These are phyloP conservation scores for Penicillium roqueforti DNA, from an alignment of 495 filamentous ascomycete species.

Conservation along the genomic window DNA sequence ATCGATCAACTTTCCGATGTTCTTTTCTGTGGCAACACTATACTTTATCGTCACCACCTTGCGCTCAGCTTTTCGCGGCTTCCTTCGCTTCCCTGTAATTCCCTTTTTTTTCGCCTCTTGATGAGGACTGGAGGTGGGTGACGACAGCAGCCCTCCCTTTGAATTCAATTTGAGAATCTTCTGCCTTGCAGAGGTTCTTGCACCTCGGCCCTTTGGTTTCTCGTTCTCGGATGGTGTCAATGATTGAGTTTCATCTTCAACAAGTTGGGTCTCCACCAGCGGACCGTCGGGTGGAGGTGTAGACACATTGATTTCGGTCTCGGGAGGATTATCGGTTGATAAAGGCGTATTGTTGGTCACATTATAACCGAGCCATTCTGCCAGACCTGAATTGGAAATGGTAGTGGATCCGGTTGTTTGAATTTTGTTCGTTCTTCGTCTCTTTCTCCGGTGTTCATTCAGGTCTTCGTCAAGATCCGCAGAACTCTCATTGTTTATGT, in stretches of 20 bases:
- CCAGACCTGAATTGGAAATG: conserved; percentile 10
- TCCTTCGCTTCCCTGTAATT: conserved; percentile 21
- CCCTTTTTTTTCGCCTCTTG: conserved; percentile 23
- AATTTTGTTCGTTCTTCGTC: conserved; percentile 46
- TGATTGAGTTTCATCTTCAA: neutral
- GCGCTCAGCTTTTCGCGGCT: conserved; percentile 14
- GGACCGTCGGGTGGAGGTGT: neutral
- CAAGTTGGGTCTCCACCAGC: neutral
- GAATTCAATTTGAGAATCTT: conserved; percentile 52
- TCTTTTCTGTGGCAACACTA: conserved; percentile 16
- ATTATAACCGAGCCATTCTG: conserved; percentile 22
- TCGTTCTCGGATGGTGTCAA: neutral
- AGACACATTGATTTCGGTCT: neutral
- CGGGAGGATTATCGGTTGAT: neutral
- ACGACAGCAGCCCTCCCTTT: conserved; percentile 55
- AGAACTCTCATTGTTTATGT: neutral
- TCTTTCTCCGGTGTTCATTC: conserved; percentile 45
- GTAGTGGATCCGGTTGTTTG: conserved; percentile 9
- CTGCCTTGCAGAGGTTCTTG: conserved; percentile 18
- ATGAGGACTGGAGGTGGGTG: conserved; percentile 34
- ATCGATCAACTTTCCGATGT: conserved; percentile 47
- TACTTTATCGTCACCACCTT: conserved; percentile 49
- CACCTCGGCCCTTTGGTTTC: neutral
- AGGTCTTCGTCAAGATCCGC: conserved; percentile 32
- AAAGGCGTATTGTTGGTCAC: neutral